A percentile compares a stretch with the other conserved stretches of the same genome.
Evolutionary conservation across 371 early-diverging fungal species (phyloP).

Genomic region (Thermomucor indicae-seudaticae): DNA sequence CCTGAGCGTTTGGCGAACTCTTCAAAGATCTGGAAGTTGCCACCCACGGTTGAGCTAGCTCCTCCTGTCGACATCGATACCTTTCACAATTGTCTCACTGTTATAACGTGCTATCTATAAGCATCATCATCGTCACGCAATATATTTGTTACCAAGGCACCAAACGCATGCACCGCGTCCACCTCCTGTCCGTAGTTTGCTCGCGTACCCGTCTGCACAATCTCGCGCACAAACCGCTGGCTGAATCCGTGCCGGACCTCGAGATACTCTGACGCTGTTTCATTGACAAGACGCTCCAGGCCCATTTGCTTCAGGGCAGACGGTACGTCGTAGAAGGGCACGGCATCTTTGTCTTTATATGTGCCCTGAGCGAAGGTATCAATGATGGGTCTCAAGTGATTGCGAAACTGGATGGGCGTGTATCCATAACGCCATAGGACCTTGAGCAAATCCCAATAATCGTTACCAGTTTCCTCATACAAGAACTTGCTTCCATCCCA

Average conservation of each 20-base stretch:
- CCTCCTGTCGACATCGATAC: slow-evolving; percentile 53
- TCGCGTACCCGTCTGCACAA: slow-evolving; percentile 57
- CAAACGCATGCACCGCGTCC: slow-evolving; percentile 55
- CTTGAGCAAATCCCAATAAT: slow-evolving; percentile 40
- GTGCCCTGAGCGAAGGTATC: slow-evolving; percentile 10
- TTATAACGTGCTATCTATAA: too few relatives aligned
- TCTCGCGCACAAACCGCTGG: slow-evolving; percentile 35
- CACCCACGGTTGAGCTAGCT: slow-evolving; percentile 54
- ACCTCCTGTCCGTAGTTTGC: slow-evolving; percentile 74
- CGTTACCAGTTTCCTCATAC: slow-evolving; percentile 45
- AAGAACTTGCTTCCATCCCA: slow-evolving; percentile 50
- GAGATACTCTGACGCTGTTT: slow-evolving; percentile 39
- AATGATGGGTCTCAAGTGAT: slow-evolving; percentile 11
- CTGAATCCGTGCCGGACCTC: slow-evolving; percentile 23
- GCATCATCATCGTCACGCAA: background rate
- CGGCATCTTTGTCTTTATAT: slow-evolving; percentile 3
- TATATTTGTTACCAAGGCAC: slow-evolving; percentile 39
- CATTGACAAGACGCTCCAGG: slow-evolving; percentile 20
- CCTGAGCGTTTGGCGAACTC: slow-evolving; percentile 47
- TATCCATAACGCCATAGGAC: slow-evolving; percentile 48
- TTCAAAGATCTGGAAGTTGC: slow-evolving; percentile 68
- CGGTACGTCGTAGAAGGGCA: slow-evolving; percentile 11
- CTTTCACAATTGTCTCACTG: too few relatives aligned
- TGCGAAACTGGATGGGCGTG: slow-evolving; percentile 34
- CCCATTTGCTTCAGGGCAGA: slow-evolving; percentile 18